Percentiles rank a stretch among this genome's conserved stretches.
Evolutionary conservation across 1,284 basidiomycete species (phyloP).

Genomic region (Ceraceosorus bombacis): DNA sequence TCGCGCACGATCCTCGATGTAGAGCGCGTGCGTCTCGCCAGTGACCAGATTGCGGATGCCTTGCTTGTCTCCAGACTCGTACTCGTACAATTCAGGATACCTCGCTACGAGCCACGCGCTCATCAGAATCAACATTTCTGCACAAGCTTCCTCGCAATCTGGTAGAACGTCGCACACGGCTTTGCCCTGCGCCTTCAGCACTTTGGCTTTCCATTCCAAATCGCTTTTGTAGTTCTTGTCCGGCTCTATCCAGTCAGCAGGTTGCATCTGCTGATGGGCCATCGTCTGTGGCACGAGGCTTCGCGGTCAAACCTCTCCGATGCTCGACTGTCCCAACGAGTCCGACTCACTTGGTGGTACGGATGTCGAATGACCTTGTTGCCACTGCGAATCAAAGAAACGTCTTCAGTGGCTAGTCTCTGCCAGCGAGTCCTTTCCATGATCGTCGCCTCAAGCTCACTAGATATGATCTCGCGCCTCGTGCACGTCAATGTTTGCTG

Average conservation of each 20-base stretch:
- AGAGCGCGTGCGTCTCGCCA: constrained; percentile 29
- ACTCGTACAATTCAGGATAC: constrained; percentile 50
- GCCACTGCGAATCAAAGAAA: too few relatives aligned
- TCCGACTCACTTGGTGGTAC: constrained; percentile 24
- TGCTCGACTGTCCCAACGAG: too few relatives aligned
- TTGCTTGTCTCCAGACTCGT: constrained; percentile 27
- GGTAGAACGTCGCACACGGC: constrained; percentile 49
- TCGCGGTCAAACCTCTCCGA: too few relatives aligned
- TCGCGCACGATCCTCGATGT: background rate
- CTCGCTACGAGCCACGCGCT: constrained; percentile 50
- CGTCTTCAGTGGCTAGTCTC: too few relatives aligned
- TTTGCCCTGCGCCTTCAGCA: constrained; percentile 49
- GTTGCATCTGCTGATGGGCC: constrained; percentile 51
- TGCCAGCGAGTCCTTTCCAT: too few relatives aligned
- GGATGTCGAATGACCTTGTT: constrained; percentile 27
- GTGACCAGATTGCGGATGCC: constrained; percentile 49
- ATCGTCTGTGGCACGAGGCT: constrained; percentile 1
- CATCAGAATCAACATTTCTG: constrained; percentile 50
- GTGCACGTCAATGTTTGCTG: too few relatives aligned
- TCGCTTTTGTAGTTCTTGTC: constrained; percentile 51
- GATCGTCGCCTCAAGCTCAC: too few relatives aligned
- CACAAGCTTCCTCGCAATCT: constrained; percentile 48
- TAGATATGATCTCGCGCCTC: too few relatives aligned
- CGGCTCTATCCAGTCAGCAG: constrained; percentile 53
- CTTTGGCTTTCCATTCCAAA: constrained; percentile 49